Conservation (phyloP, 106 monocot species). For the Dendrobium huoshanense region DNA sequence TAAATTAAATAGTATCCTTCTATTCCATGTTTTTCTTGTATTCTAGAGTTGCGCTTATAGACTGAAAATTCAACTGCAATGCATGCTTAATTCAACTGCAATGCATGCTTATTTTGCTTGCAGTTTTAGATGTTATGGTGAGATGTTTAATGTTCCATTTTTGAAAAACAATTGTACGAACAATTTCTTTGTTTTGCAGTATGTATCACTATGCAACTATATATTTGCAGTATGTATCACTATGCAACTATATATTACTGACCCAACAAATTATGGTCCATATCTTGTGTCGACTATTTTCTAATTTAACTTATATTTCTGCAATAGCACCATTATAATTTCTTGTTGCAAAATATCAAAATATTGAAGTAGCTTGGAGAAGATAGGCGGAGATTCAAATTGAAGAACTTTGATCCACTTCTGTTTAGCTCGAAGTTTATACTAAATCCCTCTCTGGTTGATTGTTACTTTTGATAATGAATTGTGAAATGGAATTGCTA, state of each 20-base stretch:
- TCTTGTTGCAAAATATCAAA: neutral
- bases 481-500: no score
- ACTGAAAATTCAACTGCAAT: neutral
- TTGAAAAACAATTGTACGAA: neutral
- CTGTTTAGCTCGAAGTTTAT: no score
- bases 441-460: no score
- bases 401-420: no score
- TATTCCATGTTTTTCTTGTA: no score
- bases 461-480: no score
- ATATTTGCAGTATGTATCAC: neutral
- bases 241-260: no score
- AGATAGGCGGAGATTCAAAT: no score
- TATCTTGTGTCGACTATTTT: neutral
- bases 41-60: neutral
- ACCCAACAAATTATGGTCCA: neutral
- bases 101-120: neutral
- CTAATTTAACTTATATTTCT: neutral
- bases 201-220: no score
- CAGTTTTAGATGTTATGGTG: neutral
- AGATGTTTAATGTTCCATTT: neutral
- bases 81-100: neutral
- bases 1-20: neutral
- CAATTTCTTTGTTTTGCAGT: neutral
- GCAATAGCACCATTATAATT: neutral
- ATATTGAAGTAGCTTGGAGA: neutral